These are phyloP conservation scores for Russula lepida DNA, from an alignment of 768 basidiomycete genomes.

Conservation along the genomic window DNA sequence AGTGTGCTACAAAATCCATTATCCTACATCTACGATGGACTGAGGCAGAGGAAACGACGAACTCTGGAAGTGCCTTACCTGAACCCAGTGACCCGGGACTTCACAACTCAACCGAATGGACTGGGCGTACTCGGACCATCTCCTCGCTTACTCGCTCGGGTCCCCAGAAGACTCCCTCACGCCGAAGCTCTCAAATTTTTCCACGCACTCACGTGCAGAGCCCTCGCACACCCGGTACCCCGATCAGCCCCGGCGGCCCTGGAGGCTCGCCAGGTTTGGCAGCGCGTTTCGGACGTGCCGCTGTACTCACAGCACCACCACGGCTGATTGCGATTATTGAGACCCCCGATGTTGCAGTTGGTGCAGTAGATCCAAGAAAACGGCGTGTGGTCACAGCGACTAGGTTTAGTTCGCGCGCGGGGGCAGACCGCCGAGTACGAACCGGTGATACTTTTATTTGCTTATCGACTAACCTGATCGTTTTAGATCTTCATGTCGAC, in stretches of 20 bases:
- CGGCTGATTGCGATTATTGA: slow-evolving; percentile 75
- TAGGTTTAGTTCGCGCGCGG: slow-evolving; percentile 73
- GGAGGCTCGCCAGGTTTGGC: slow-evolving; percentile 29
- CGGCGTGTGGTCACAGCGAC: slow-evolving; percentile 81
- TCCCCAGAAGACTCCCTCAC: slow-evolving; percentile 38
- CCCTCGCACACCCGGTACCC: slow-evolving; percentile 42
- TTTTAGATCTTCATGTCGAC: slow-evolving; percentile 76
- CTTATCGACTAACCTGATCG: neutral
- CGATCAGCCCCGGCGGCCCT: slow-evolving; percentile 31
- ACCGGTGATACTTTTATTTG: neutral
- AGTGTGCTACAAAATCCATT: slow-evolving; percentile 86
- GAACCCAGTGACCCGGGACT: slow-evolving; percentile 20
- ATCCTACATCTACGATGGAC: slow-evolving; percentile 85
- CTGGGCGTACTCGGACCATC: slow-evolving; percentile 33
- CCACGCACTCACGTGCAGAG: slow-evolving; percentile 24
- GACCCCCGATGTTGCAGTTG: slow-evolving; percentile 84
- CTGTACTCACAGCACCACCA: slow-evolving; percentile 77
- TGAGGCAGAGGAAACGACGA: slow-evolving; percentile 42
- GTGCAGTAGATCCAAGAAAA: slow-evolving; percentile 80
- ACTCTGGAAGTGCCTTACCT: slow-evolving; percentile 12
- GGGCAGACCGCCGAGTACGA: slow-evolving; percentile 74
- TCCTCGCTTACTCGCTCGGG: slow-evolving; percentile 49
- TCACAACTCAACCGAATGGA: slow-evolving; percentile 23
- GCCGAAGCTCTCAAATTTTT: slow-evolving; percentile 27
- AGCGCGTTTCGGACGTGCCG: slow-evolving; percentile 56